Conservation (phyloP, 805 yeast genomes). For the Zygosaccharomyces siamensis region DNA sequence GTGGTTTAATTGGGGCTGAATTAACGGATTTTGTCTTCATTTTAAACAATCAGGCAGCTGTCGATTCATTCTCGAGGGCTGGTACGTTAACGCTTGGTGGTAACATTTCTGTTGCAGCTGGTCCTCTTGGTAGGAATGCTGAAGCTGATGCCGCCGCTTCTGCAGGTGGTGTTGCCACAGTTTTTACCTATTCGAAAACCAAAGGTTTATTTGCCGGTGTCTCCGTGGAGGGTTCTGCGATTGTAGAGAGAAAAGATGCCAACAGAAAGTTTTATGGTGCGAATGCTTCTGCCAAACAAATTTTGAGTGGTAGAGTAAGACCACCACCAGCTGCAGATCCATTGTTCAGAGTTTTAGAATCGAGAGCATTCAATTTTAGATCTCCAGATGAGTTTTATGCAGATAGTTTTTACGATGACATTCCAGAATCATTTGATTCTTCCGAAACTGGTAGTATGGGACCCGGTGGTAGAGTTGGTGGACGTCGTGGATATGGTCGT, state of each 20-base stretch:
- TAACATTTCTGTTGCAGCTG: slow-evolving; percentile 92
- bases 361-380: slow-evolving; percentile 70
- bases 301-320: slow-evolving; percentile 82
- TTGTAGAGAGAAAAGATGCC: slow-evolving; percentile 96
- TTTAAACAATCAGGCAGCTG: slow-evolving; percentile 81
- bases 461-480: slow-evolving; percentile 28
- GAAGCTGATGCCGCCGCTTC: slow-evolving; percentile 97
- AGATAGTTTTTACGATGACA: slow-evolving; percentile 54
- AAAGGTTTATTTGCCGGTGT: slow-evolving; percentile 97
- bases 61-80: slow-evolving; percentile 85
- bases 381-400: slow-evolving; percentile 62
- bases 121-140: slow-evolving; percentile 95
- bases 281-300: slow-evolving; percentile 80
- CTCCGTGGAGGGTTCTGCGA: slow-evolving; percentile 92
- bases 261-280: slow-evolving; percentile 91
- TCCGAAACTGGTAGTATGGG: slow-evolving; percentile 29
- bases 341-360: slow-evolving; percentile 77
- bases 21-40: slow-evolving; percentile 94
- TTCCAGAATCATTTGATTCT: slow-evolving; percentile 42
- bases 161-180: slow-evolving; percentile 77
- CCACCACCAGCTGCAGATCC: slow-evolving; percentile 90
- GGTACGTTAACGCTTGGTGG: slow-evolving; percentile 96
- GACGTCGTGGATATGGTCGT: slow-evolving; percentile 28
- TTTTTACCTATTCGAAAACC: slow-evolving; percentile 89
- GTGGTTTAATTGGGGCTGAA: slow-evolving; percentile 96